Evolutionary conservation across 2,329 filamentous ascomycete species (phyloP).

Genomic region (Drechslerella stenobrocha): DNA sequence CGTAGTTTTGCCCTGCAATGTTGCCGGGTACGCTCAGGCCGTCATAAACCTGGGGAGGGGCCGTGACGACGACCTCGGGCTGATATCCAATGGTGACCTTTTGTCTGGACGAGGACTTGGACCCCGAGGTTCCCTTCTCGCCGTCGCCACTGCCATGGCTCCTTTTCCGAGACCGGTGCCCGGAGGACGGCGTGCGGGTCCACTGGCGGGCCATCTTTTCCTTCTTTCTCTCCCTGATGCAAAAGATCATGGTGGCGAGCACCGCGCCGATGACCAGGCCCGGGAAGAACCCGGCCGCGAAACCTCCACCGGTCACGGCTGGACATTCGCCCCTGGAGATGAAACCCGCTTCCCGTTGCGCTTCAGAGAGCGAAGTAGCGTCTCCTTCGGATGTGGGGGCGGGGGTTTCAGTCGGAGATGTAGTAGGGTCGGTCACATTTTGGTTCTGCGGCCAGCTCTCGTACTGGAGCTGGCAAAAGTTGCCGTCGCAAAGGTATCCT

Average conservation of each 20-base stretch:
- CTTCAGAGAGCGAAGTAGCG: constrained; percentile 27
- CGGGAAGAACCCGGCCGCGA: constrained; percentile 37
- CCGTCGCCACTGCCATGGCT: constrained; percentile 3
- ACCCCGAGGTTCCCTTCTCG: constrained; percentile 17
- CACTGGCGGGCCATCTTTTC: constrained; percentile 17
- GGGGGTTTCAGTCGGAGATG: constrained; percentile 5
- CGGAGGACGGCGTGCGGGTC: constrained; percentile 25
- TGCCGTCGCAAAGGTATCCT: constrained; percentile 42
- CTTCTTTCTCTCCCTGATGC: constrained; percentile 7
- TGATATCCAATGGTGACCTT: constrained; percentile 40
- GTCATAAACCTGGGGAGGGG: constrained; percentile 23
- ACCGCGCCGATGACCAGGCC: constrained; percentile 26
- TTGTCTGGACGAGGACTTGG: constrained; percentile 32
- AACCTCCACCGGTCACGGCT: constrained; percentile 25
- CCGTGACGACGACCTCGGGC: constrained; percentile 37
- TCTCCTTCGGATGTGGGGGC: constrained; percentile 7
- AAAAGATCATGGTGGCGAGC: constrained; percentile 24
- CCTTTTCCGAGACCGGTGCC: constrained; percentile 24
- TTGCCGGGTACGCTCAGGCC: constrained; percentile 20
- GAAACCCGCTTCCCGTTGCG: constrained; percentile 33
- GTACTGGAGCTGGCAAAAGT: constrained; percentile 35
- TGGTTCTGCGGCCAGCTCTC: constrained; percentile 32
- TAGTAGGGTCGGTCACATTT: constrained; percentile 1
- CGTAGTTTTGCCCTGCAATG: constrained; percentile 29
- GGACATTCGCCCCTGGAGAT: constrained; percentile 36